Evolutionary conservation across 495 filamentous ascomycete species (phyloP), one percentile per base, ranked within the genome.

Genomic region (Astrothelium subdiscretum): DNA sequence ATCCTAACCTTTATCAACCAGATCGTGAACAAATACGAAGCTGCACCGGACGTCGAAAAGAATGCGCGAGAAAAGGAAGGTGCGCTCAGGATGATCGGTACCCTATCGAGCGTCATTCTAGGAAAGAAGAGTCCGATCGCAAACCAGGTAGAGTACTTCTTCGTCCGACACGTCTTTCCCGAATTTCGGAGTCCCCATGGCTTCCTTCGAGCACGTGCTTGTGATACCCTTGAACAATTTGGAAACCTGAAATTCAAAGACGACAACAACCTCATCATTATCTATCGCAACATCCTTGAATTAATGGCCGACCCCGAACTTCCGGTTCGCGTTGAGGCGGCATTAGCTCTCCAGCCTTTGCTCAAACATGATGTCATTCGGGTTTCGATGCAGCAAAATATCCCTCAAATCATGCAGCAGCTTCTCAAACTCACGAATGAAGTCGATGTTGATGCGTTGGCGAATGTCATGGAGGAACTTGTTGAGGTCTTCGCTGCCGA

Each of bases 381-480:
- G 31, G 85, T 82, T 22, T 90, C 86, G 65, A 97, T 98, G 95
- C 91, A 96, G 75, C 85, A 92, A 69, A 96, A 90, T 73, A 98
- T 98, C 60, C 91, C 95, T n/a, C 92, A 95, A 69, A 97, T 98
- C 71, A 98, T 98, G 94, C 94, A 98, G 75, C 91, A 97, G 74
- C 78, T 98, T 18, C 81, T 98, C 32, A 97, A 97, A 76, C 77
- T 98, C 63, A 92, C 94, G 29, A 96, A 96, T 70, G 91, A 96
- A 75, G 91, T 91, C 51, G 91, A 96, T 67, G 92, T 96, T 58
- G 91, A 96, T 73, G 90, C 91, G 20, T 74, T 96, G 22, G 90
- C 91, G n/a, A 96, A 96, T 67, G 91, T 96, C n/a, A 96, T 96
- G 94, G 94, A 98, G 72, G 95, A 98, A 68, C 97, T 97, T 72